Evolutionary conservation across 1,284 basidiomycete genomes (phyloP), one percentile per base, ranked within the genome.

Genomic region (Xerocomus nothofagi): DNA sequence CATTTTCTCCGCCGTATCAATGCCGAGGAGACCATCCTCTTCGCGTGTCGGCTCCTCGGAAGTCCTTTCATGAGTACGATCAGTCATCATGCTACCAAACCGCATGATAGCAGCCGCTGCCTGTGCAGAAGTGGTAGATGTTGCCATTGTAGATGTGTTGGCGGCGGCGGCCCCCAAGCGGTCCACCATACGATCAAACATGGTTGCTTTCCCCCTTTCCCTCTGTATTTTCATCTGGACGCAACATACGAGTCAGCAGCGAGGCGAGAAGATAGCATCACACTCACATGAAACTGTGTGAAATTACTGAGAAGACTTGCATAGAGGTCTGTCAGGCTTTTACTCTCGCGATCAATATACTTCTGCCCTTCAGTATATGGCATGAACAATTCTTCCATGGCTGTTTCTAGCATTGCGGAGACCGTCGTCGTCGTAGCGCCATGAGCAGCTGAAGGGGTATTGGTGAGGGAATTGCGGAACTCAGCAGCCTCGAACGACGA

Each of bases 321-420:
- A 62, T 96, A 99, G 6, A 98, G 77, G 47, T 91, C 84, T 0
- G 86, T 84, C 41, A 99, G 69, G 63, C 87, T 93, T 68, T 88
- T 91, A 59, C 84, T 90, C 73, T 99, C 97, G 30, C 84, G 82
- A 62, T 99, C 97, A 5, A 99, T 78, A 65, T 99, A 99, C 51
- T 93, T 79, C 49, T 85, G 84, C 2, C 91, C 93, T 69, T 97
- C 95, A 6, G 89, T 89, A 67, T 97, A 98, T 2, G 93, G 92
- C 21, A 95, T 84, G 58, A 99, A 99, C 15, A 99, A 80, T 66
- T 99, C 97, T 57, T 98, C 97, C 79, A 98, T 87, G 1, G 93
- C 88, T 27, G 86, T 88, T 67, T 99, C 97, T 12, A 99, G 77
- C 90, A 98, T 94, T 0, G 82, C 79, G 24, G 85, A 84, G 17